These are phyloP conservation scores for Mitragyna speciosa DNA, from an alignment of 257 asterid genomes.

Conservation along the genomic window DNA sequence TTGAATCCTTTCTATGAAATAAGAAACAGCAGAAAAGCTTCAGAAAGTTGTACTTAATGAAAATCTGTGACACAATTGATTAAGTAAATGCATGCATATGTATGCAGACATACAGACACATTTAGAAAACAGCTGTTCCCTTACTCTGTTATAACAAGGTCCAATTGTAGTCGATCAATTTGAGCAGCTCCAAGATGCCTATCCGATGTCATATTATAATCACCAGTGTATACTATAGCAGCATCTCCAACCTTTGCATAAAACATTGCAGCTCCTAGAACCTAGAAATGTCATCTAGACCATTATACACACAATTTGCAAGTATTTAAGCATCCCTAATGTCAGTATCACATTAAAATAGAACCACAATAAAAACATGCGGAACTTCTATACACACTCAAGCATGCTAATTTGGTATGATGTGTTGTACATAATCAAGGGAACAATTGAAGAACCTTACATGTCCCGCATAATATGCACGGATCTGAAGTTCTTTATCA, in stretches of 20 bases:
- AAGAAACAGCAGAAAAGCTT: neutral
- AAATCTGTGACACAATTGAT: neutral
- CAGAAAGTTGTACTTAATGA: neutral
- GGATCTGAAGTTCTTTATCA: conserved; percentile 77
- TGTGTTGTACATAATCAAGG: neutral
- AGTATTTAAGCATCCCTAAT: no score
- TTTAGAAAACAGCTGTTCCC: conserved; percentile 7
- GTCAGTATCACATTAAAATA: neutral
- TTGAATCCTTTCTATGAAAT: neutral
- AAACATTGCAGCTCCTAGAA: conserved; percentile 98
- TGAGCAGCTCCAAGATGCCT: conserved; percentile 99
- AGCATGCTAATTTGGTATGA: neutral
- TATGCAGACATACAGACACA: neutral
- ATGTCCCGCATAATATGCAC: conserved; percentile 98
- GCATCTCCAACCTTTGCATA: conserved; percentile 94
- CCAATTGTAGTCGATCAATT: conserved; percentile 76
- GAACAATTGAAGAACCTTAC: conserved; percentile 39
- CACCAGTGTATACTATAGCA: conserved; percentile 86
- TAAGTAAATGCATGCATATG: neutral
- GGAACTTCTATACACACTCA: neutral
- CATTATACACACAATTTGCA: neutral
- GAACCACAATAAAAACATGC: neutral
- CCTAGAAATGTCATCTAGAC: conserved; percentile 42
- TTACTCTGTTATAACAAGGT: conserved; percentile 91
- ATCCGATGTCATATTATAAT: conserved; percentile 91